Percentiles rank a stretch among this genome's conserved stretches.
Conservation (phyloP, 2,329 filamentous ascomycete species). For the Penicillium oxalicum region DNA sequence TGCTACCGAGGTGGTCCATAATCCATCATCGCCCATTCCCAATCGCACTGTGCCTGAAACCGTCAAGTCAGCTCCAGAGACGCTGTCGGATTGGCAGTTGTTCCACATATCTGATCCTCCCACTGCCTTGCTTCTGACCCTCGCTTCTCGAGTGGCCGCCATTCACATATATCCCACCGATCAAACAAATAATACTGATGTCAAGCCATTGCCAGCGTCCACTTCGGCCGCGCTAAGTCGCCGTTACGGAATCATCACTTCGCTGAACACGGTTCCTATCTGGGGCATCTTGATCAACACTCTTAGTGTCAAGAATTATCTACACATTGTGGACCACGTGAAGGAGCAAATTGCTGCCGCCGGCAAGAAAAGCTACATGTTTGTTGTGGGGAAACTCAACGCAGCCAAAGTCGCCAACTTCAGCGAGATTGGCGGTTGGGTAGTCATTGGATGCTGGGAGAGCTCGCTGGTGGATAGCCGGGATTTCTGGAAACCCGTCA, state of each 20-base stretch:
- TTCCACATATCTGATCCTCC: conserved; percentile 82
- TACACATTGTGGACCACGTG: conserved; percentile 70
- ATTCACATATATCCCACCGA: conserved; percentile 70
- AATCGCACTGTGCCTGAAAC: conserved; percentile 65
- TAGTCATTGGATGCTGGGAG: conserved; percentile 97
- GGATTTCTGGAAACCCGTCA: conserved; percentile 79
- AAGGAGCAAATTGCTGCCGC: conserved; percentile 66
- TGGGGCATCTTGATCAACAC: conserved; percentile 97
- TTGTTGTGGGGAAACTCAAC: conserved; percentile 95
- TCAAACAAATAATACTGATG: conserved; percentile 19
- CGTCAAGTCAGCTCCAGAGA: conserved; percentile 40
- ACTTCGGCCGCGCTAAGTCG: conserved; percentile 63
- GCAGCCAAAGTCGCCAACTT: conserved; percentile 96
- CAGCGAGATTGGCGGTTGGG: conserved; percentile 90
- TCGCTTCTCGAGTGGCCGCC: conserved; percentile 72
- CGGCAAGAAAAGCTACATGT: conserved; percentile 91
- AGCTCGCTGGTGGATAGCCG: conserved; percentile 85
- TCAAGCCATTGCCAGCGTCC: conserved; percentile 44
- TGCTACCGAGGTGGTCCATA: conserved; percentile 65
- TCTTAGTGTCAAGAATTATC: conserved; percentile 83
- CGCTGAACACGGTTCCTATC: conserved; percentile 71
- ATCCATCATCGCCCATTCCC: conserved; percentile 74
- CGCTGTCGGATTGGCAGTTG: conserved; percentile 62
- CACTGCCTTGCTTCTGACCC: conserved; percentile 74
- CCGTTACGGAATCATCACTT: conserved; percentile 80